Conservation (phyloP, 768 basidiomycete genomes). For the Artomyces pyxidatus region DNA sequence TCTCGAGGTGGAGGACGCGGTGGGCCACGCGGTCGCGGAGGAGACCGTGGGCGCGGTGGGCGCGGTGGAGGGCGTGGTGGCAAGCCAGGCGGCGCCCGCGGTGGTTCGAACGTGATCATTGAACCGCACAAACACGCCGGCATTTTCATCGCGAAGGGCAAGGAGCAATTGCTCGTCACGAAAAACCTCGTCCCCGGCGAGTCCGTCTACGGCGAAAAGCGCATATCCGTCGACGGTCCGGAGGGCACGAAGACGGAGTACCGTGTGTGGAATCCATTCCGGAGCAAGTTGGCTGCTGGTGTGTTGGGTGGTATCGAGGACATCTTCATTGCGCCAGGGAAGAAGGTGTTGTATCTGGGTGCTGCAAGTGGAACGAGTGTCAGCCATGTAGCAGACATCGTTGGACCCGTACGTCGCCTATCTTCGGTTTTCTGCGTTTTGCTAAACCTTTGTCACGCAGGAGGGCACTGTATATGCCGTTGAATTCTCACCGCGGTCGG, state of each 20-base stretch:
- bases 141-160: constrained; percentile 95
- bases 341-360: constrained; percentile 95
- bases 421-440: constrained; percentile 3
- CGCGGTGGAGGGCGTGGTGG: constrained; percentile 23
- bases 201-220: constrained; percentile 97
- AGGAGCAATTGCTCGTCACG: constrained; percentile 94
- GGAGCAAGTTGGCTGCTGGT: constrained; percentile 93
- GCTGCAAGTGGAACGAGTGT: constrained; percentile 98
- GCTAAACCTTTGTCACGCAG: constrained; percentile 31
- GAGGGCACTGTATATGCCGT: constrained; percentile 98
- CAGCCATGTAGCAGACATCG: constrained; percentile 97
- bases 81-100: constrained; percentile 45
- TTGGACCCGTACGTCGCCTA: constrained; percentile 69
- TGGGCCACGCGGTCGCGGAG: constrained; percentile 24
- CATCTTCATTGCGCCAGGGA: constrained; percentile 87
- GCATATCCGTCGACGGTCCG: constrained; percentile 76
- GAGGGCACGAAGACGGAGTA: constrained; percentile 91
- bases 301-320: constrained; percentile 92
- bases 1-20: constrained; percentile 26
- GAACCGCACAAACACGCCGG: constrained; percentile 95
- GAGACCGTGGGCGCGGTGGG: constrained; percentile 30
- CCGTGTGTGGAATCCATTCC: constrained; percentile 99
- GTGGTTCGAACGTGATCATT: constrained; percentile 83
- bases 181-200: constrained; percentile 98
- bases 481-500: constrained; percentile 94